Conservation (phyloP, 176 grass and related monocot species). For the Oryza rufipogon region DNA sequence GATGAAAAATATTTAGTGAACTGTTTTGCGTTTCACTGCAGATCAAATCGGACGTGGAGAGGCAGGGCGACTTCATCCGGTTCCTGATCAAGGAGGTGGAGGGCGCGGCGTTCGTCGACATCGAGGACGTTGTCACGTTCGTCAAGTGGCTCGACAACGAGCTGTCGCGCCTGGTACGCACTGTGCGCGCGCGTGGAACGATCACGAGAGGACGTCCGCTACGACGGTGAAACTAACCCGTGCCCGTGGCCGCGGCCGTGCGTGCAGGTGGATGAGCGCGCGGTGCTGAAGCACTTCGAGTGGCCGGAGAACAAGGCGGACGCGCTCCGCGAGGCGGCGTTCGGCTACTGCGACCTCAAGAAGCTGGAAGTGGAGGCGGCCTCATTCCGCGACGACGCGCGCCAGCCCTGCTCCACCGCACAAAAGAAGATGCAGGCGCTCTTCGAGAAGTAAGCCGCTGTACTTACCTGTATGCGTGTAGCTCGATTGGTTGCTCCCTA, state of each 20-base stretch:
- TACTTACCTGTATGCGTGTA: neutral
- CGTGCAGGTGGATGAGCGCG: conserved; percentile 91
- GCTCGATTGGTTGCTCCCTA: neutral
- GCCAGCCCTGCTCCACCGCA: conserved; percentile 67
- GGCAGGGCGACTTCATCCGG: conserved; percentile 84
- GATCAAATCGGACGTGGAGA: conserved; percentile 94
- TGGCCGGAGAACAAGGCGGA: conserved; percentile 99
- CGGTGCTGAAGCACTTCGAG: conserved; percentile 97
- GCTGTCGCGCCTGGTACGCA: conserved; percentile 78
- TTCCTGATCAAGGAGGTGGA: conserved; percentile 92
- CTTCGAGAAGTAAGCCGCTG: conserved; percentile 73
- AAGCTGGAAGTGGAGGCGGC: conserved; percentile 68
- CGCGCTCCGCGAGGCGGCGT: conserved; percentile 95
- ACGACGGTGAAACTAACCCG: neutral
- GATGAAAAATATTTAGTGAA: neutral
- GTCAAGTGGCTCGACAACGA: conserved; percentile 99
- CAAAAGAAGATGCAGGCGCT: conserved; percentile 97
- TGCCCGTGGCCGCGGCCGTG: no score
- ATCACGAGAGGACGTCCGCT: neutral
- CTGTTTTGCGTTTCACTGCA: conserved; percentile 15
- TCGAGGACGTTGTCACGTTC: conserved; percentile 87
- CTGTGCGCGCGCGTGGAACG: neutral
- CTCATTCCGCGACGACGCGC: conserved; percentile 63
- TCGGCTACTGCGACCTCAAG: conserved; percentile 89
- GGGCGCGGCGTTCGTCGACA: conserved; percentile 59